Base-by-base conservation (phyloP, 1,139 yeast species). In the Torulaspora pretoriensis region DNA sequence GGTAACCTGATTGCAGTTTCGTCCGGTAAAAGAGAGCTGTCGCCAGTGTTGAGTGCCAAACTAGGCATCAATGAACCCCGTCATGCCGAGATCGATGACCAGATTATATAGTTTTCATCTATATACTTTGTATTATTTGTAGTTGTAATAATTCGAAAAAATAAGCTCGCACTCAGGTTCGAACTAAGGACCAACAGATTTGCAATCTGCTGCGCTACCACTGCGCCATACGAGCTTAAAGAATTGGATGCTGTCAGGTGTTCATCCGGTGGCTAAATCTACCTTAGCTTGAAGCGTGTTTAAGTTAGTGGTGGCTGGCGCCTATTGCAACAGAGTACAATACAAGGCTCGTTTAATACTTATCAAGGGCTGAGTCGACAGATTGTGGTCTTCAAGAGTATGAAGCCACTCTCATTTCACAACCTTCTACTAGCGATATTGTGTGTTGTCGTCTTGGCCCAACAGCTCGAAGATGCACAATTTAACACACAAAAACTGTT, bases 131-230 rank as follows among this genome's bases (percentile, higher is more conserved):
- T n/a, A 19, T n/a, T n/a, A n/a, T n/a, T n/a, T n/a, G 10, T 17
- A 4, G 17, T 19, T 12, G 6, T 32, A n/a, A 14, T 17, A 17
- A 19, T 10, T 12, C 8, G 9, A 30, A 37, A 30, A 38, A 43
- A 35, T 16, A 12, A 43, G 43, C 47, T 40, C 47, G 43, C 43
- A 37, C 47, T 36, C 47, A 44, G 47, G 44, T 33, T 40, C 44
- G 47, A 81, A 81, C 88, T 80, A 75, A 77, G 83, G 87, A 81
- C 87, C 86, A 80, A 80, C 83, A 81, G 87, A 81, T 81, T 81
- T 81, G 88, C 87, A 81, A 81, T 81, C 87, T 81, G 83, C 85
- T 81, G 86, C 88, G 86, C 86, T 81, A 81, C 87, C 87, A 78
- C 87, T 81, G 86, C 85, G 87, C 87, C 86, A 81, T 72, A 75